Base-by-base conservation (phyloP, 2,329 filamentous ascomycete species). In the Tetracladium maxilliforme region DNA sequence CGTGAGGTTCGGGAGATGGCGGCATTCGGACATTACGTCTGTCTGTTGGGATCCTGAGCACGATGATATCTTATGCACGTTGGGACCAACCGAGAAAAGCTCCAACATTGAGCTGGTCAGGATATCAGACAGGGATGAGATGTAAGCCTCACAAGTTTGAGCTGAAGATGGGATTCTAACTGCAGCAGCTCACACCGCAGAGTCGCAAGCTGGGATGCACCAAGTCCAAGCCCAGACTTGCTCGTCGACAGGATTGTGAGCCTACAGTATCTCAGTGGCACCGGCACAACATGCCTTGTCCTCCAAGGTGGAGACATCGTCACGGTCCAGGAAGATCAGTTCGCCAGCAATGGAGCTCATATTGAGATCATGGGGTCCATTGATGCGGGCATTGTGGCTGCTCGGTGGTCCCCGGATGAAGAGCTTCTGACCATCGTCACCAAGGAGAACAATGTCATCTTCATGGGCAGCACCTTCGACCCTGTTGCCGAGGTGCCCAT, bases 341-440 rank as follows among this genome's bases (percentile, higher is more conserved):
- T 94, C 32, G 64, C 86, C 25, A 78, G 94, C 15, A 71, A 65
- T 31, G 71, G 80, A 46, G 79, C 83, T 19, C 73, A 80, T 38
- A 84, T 98, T 38, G 90, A 95, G 50, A 95, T 98, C 38, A 72
- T 95, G 34, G 90, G 90, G 22, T 92, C 84, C 17, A 81, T 98
- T 19, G 84, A 94, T 52, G 79, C 78, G 30, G 90, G 87, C 14
- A 93, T 98, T 39, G 70, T 74, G 14, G 83, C 84, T 10, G 87
- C 86, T 10, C 68, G 71, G 37, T 98, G 90, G 90, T 92, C 87
- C 19, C 86, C 86, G 3, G 90, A 98, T 43, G 87, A 94, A 44
- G 87, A 95, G 47, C 61, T 95, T 11, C 58, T 98, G 22, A 72
- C 79, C 28, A 70, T 98, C 33, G 71, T 77, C 26, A 95, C 90